Evolutionary conservation across 441 rosid species (phyloP).

Genomic region (Adansonia madagascariensis): DNA sequence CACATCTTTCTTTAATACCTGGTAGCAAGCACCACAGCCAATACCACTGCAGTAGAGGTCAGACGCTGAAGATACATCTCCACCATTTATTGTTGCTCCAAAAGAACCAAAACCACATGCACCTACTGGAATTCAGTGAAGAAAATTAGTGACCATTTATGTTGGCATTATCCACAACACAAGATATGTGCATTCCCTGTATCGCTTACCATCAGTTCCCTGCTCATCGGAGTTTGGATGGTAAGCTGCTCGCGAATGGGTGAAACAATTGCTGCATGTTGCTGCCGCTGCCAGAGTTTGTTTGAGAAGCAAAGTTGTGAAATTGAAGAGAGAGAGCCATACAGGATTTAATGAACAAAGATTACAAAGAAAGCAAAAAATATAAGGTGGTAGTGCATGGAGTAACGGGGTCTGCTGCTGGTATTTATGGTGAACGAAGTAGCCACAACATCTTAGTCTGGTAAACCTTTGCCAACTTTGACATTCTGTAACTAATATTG

Average conservation of each 20-base stretch:
- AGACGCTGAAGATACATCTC: constrained; percentile 74
- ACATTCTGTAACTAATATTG: constrained; percentile 19
- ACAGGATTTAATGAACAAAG: constrained; percentile 9
- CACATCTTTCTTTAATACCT: constrained; percentile 39
- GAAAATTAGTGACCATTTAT: constrained; percentile 26
- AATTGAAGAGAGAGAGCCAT: constrained; percentile 48
- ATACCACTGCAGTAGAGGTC: constrained; percentile 61
- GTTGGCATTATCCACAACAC: background rate
- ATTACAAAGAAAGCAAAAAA: constrained; percentile 26
- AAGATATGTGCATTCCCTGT: background rate
- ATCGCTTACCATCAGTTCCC: constrained; percentile 58
- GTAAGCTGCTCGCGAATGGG: constrained; percentile 56
- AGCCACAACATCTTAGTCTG: constrained; percentile 24
- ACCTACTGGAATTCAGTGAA: constrained; percentile 42
- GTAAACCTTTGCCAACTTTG: constrained; percentile 35
- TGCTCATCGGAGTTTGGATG: constrained; percentile 55
- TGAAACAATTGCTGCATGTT: constrained; percentile 37
- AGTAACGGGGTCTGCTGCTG: constrained; percentile 26
- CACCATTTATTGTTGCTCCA: constrained; percentile 64
- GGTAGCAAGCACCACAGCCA: constrained; percentile 79
- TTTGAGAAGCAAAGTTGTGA: constrained; percentile 35
- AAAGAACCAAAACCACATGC: constrained; percentile 69
- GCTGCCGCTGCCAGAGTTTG: constrained; percentile 45
- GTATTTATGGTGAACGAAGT: constrained; percentile 43
- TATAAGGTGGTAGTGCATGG: constrained; percentile 33